Evolutionary conservation across 306 rosid genomes (phyloP), one percentile per base, ranked within the genome.

Genomic region (Bauhinia variegata): DNA sequence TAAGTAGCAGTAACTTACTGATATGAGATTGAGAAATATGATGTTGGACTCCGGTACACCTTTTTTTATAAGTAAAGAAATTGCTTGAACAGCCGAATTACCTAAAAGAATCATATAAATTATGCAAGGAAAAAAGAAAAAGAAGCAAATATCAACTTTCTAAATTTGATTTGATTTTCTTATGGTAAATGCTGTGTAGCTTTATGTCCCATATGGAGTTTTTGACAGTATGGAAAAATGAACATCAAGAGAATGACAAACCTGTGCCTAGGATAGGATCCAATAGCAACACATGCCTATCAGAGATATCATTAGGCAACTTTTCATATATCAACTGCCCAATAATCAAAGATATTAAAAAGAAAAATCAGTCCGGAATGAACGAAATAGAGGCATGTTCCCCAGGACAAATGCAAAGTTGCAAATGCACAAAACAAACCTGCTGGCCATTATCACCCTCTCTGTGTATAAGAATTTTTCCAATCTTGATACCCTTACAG

Each of bases 231-330:
- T 4, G 17, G 75, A 37, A 72, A 59, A 50, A 28, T n/a, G 16
- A 43, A 54, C 47, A 55, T 19, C 32, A 12, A 7, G 47, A 43
- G 23, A 68, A 59, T 75, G 44, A 82, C 87, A 19, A 65, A 95
- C 99, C 99, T 91, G 99, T 95, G 68, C 99, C 99, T 53, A 95
- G 77, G 73, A 95, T 91, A 14, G 99, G 99, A 87, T 95, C 99
- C 88, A 95, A 76, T 31, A 95, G 81, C 69, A 95, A 76, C 51
- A 95, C 99, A 66, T 95, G 97, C 80, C 99, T 88, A 63, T 95
- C 88, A 38, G 99, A 91, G 80, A 95, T 95, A 77, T 95, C 99
- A 62, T 79, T 76, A 30, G 99, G 97, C 69, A 95, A 71, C 58
- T 95, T 95, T 75, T 95, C 99, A 72, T 95, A 95, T 75, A 95